phyloP scores from a whole-genome alignment of 2,329 filamentous ascomycete genomes.

The Neonectria neomacrospora region DNA sequence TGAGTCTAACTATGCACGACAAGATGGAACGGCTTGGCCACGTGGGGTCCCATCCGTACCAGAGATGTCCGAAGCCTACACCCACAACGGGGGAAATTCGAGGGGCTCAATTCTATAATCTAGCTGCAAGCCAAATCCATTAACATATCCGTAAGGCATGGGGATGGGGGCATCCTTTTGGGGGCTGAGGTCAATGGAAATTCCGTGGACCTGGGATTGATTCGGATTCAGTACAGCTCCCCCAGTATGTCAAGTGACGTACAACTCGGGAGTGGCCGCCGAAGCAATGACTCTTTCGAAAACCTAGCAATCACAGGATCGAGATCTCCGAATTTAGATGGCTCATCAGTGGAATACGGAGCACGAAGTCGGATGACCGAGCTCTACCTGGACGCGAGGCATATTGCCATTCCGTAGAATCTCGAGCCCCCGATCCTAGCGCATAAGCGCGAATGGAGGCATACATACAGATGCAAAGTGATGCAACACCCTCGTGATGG shows the following conservation, averaged over 20 bases:
- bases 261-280: conserved; percentile 18
- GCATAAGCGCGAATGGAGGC: conserved; percentile 30
- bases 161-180: neutral
- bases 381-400: conserved; percentile 19
- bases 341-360: neutral
- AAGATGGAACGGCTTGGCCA: neutral
- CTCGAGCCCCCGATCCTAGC: conserved; percentile 28
- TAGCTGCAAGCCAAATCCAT: neutral
- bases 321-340: conserved; percentile 26
- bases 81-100: neutral
- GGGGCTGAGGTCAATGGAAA: neutral
- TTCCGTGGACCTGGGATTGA: neutral
- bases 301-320: conserved; percentile 14
- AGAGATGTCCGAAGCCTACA: neutral
- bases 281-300: conserved; percentile 23
- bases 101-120: neutral
- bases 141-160: neutral
- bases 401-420: conserved; percentile 34
- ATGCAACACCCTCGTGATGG: conserved; percentile 25
- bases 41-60: neutral
- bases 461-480: conserved; percentile 26
- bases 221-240: neutral
- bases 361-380: conserved; percentile 15
- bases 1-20: neutral
- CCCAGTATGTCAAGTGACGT: conserved; percentile 31